Conservation (phyloP, 2,329 filamentous ascomycete genomes). For the Claviceps digitariae region DNA sequence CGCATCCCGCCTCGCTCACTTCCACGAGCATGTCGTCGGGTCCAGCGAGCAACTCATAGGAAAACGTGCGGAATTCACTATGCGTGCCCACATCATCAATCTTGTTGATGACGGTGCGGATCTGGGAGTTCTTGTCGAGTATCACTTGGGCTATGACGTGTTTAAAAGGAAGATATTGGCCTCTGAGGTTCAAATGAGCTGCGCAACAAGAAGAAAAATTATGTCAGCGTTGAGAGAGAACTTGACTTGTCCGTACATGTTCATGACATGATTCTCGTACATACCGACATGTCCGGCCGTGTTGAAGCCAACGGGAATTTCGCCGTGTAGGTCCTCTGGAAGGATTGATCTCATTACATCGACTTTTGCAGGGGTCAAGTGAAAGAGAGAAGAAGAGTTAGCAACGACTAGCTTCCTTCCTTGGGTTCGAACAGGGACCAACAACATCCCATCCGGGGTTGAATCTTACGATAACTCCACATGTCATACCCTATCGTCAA, state of each 20-base stretch:
- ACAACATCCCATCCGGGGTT: background rate
- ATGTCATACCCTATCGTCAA: slow-evolving; percentile 69
- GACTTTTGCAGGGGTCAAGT: slow-evolving; percentile 30
- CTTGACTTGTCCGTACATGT: background rate
- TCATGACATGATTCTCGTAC: slow-evolving; percentile 13
- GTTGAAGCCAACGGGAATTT: slow-evolving; percentile 77
- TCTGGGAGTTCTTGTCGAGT: slow-evolving; percentile 71
- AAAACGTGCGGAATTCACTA: slow-evolving; percentile 81
- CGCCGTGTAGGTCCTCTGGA: slow-evolving; percentile 64
- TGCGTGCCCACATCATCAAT: slow-evolving; percentile 73
- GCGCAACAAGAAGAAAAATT: too few relatives aligned
- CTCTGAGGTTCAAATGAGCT: slow-evolving; percentile 84
- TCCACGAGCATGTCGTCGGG: slow-evolving; percentile 72
- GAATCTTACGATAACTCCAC: slow-evolving; percentile 64
- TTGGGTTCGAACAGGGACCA: background rate
- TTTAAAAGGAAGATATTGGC: slow-evolving; percentile 75
- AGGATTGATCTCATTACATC: slow-evolving; percentile 76
- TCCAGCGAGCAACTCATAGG: slow-evolving; percentile 79
- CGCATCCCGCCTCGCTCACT: slow-evolving; percentile 67
- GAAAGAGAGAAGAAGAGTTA: background rate
- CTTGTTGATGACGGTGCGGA: slow-evolving; percentile 93
- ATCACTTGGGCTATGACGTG: slow-evolving; percentile 72
- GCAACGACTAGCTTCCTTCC: background rate
- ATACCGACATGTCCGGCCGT: slow-evolving; percentile 74
- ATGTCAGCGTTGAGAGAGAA: background rate